Evolutionary conservation across 2,329 filamentous ascomycete genomes (phyloP), one percentile per base, ranked within the genome.

Genomic region (Gyromitra esculenta): DNA sequence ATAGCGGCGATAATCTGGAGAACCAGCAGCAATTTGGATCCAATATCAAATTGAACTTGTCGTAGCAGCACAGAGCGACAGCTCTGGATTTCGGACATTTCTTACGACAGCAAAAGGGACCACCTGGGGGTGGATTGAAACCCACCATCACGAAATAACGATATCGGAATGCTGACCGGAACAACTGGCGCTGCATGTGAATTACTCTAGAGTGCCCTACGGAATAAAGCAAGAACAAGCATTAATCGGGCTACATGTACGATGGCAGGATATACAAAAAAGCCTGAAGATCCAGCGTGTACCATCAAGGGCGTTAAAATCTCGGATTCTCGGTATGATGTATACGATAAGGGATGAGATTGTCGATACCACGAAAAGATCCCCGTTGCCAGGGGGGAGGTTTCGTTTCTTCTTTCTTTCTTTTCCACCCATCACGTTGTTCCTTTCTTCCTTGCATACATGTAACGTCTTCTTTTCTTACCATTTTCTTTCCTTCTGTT

Each of bases 141-240:
- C 13, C 13, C 9, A 43, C 60, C 15, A 41, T 48, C 39, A 56
- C 15, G 39, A 45, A 48, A 54, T 37, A 65, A 8, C 25, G 13
- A 7, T 52, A 56, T 25, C 71, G 63, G 64, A 62, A 68, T 63
- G 63, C 39, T 70, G 56, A 35, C 64, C 48, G 59, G 72, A 65
- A 75, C 72, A 75, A 65, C 72, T 75, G 72, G 72, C 72, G 21
- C 65, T 75, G 72, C 72, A 75, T 75, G 59, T 64, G 50, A 70
- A 60, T 60, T 18, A 35, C 31, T 18, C 4, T 54, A 37, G 31
- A 13, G 21, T 11, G 41, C 41, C 25, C 25, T 45, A 45, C 11
- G 9, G 37, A 35, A 62, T 52, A 52, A 69, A 57, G 48, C 31
- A 37, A 35, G 62, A 69, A 64, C 56, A 69, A 75, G 72, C 45